Conservation (phyloP, 2,329 filamentous ascomycete genomes). For the Claviceps paspali region DNA sequence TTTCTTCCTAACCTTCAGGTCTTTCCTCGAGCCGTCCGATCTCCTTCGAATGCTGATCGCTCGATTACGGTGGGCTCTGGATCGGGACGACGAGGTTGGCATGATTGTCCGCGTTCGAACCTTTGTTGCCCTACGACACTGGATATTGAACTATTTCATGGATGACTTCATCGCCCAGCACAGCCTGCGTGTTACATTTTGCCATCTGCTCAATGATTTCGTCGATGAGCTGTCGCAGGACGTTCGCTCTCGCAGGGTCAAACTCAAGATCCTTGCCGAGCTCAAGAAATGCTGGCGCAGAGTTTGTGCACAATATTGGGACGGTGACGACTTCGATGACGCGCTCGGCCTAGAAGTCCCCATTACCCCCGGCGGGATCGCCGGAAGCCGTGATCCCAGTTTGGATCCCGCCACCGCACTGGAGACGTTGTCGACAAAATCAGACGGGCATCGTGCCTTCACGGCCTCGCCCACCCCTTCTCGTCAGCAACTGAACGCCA, state of each 20-base stretch:
- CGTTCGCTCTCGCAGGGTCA: conserved; percentile 31
- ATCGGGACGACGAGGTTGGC: conserved; percentile 65
- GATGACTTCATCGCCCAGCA: conserved; percentile 81
- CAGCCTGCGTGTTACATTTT: conserved; percentile 61
- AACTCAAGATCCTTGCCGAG: conserved; percentile 77
- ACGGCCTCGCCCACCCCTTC: conserved; percentile 11
- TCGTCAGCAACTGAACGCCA: conserved; percentile 10
- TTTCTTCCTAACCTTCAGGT: conserved; percentile 90
- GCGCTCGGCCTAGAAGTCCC: conserved; percentile 46
- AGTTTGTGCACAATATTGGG: conserved; percentile 83
- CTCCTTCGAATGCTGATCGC: conserved; percentile 74
- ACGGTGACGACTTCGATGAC: conserved; percentile 52
- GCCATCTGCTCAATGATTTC: conserved; percentile 60
- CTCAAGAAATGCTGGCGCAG: conserved; percentile 95
- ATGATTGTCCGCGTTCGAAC: conserved; percentile 90
- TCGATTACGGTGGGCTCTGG: conserved; percentile 73
- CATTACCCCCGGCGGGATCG: conserved; percentile 62
- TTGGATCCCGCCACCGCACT: conserved; percentile 37
- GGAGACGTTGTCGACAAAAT: conserved; percentile 28
- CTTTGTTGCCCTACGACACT: conserved; percentile 89
- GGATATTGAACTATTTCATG: conserved; percentile 94
- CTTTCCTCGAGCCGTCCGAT: conserved; percentile 64
- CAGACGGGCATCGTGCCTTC: conserved; percentile 29
- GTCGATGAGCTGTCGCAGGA: conserved; percentile 38
- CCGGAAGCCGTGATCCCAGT: conserved; percentile 40